Conservation (phyloP, 1,284 basidiomycete genomes). For the Puccinia triticina region DNA sequence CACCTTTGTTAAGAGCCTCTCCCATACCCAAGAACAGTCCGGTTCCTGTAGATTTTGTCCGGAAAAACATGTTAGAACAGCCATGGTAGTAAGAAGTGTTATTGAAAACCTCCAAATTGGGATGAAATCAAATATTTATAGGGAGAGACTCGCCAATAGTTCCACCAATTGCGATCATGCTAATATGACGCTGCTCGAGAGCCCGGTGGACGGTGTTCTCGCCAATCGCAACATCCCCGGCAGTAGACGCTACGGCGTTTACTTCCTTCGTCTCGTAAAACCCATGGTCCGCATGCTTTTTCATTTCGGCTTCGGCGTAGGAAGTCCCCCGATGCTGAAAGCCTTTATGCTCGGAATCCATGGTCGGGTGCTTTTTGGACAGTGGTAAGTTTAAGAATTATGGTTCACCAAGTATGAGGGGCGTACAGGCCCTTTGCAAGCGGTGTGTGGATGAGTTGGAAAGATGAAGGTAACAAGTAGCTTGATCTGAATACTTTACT, state of each 20-base stretch:
- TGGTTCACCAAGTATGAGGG: neutral
- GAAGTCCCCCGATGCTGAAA: neutral
- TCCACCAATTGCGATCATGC: conserved; percentile 52
- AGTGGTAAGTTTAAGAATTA: neutral
- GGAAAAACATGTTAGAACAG: conserved; percentile 1
- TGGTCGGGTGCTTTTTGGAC: neutral
- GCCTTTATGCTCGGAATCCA: neutral
- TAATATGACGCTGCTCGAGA: conserved; percentile 51
- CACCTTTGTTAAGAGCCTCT: conserved; percentile 62
- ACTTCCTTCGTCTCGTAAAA: conserved; percentile 48
- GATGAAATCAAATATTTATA: no score
- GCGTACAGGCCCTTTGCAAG: neutral
- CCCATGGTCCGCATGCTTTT: conserved; percentile 12
- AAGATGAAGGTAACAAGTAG: neutral
- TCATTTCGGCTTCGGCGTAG: conserved; percentile 22
- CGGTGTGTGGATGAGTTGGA: conserved; percentile 2
- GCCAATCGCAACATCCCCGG: conserved; percentile 24
- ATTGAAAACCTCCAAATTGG: neutral
- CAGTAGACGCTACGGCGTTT: neutral
- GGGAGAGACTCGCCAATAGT: conserved; percentile 33
- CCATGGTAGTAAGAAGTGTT: neutral
- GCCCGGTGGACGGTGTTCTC: conserved; percentile 43
- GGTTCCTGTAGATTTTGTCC: conserved; percentile 56
- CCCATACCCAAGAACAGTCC: conserved; percentile 75
- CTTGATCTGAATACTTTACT: neutral